A percentile compares a stretch with the other conserved stretches of the same genome.
phyloP scores from a whole-genome alignment of 1,139 yeast genomes.

The Debaryomyces subglobosus region DNA sequence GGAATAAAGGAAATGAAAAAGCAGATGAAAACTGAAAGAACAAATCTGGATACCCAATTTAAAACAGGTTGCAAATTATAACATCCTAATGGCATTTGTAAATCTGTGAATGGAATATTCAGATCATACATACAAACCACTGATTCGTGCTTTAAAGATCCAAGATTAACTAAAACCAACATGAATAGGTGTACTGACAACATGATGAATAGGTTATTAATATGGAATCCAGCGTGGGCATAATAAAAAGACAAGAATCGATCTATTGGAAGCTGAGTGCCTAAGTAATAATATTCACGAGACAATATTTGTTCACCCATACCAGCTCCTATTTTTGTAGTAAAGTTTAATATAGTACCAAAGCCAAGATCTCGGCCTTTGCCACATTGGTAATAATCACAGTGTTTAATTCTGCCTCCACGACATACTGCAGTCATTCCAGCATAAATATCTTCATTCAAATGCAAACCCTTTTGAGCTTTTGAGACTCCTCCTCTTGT shows the following conservation, averaged over 20 bases:
- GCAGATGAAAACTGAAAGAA: slow-evolving; percentile 52
- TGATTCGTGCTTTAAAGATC: slow-evolving; percentile 49
- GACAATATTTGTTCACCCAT: slow-evolving; percentile 62
- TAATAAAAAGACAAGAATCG: slow-evolving; percentile 55
- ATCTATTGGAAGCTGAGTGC: slow-evolving; percentile 53
- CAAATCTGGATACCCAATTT: slow-evolving; percentile 53
- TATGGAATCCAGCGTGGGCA: slow-evolving; percentile 61
- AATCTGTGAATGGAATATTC: slow-evolving; percentile 50
- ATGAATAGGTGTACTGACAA: slow-evolving; percentile 51
- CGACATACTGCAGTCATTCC: slow-evolving; percentile 56
- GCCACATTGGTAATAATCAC: slow-evolving; percentile 61
- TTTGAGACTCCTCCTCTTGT: slow-evolving; percentile 61
- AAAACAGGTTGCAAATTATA: slow-evolving; percentile 52
- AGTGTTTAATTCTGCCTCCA: slow-evolving; percentile 59
- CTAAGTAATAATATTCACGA: slow-evolving; percentile 53
- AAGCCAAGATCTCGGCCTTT: slow-evolving; percentile 60
- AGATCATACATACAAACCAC: slow-evolving; percentile 50
- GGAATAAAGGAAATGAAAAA: slow-evolving; percentile 55
- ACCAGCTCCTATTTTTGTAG: slow-evolving; percentile 60
- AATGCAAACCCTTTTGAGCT: slow-evolving; percentile 57
- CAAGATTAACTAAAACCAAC: slow-evolving; percentile 49
- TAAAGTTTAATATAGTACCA: slow-evolving; percentile 55
- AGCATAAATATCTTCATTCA: slow-evolving; percentile 60
- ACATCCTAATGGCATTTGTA: slow-evolving; percentile 49
- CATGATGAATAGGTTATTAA: slow-evolving; percentile 54